Evolutionary conservation across 192 early-diverging fungal species (phyloP).

Genomic region (Neocallimastix lanati): DNA sequence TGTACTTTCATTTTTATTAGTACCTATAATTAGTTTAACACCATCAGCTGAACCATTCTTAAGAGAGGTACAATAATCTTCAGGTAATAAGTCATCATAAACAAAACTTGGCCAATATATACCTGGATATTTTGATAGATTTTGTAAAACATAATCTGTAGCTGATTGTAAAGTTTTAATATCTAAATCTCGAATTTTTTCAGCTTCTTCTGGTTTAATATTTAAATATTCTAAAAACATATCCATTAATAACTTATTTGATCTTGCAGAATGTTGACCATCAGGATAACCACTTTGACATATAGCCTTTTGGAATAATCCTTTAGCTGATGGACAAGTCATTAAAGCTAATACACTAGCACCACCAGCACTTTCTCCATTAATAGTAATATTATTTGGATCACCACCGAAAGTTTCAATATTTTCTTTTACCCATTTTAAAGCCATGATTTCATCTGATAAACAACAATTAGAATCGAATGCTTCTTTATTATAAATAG

Average conservation of each 20-base stretch:
- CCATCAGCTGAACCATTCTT: not conserved
- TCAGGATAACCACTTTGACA: not conserved
- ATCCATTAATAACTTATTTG: not conserved
- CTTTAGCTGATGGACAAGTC: not conserved
- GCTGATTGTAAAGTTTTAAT: not conserved
- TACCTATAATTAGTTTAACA: not conserved
- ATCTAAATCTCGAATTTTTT: not conserved
- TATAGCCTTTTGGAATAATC: not conserved
- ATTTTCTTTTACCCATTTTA: conserved; percentile 34
- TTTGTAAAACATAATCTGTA: not conserved
- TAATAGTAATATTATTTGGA: conserved; percentile 29
- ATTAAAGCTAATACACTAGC: conserved; percentile 2
- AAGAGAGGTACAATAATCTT: not conserved
- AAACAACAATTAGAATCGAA: no score
- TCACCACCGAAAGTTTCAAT: conserved; percentile 35
- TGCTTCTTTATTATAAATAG: no score
- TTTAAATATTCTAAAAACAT: not conserved
- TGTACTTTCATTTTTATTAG: not conserved
- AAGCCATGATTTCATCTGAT: no score
- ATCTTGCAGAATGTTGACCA: not conserved
- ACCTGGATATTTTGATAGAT: not conserved
- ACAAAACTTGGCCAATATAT: not conserved
- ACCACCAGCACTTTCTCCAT: conserved; percentile 31
- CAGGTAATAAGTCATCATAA: no score
- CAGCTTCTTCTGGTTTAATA: not conserved